Percentiles rank a stretch among this genome's conserved stretches.
phyloP scores from a whole-genome alignment of 2,329 filamentous ascomycete genomes.

The Calonectria montana region DNA sequence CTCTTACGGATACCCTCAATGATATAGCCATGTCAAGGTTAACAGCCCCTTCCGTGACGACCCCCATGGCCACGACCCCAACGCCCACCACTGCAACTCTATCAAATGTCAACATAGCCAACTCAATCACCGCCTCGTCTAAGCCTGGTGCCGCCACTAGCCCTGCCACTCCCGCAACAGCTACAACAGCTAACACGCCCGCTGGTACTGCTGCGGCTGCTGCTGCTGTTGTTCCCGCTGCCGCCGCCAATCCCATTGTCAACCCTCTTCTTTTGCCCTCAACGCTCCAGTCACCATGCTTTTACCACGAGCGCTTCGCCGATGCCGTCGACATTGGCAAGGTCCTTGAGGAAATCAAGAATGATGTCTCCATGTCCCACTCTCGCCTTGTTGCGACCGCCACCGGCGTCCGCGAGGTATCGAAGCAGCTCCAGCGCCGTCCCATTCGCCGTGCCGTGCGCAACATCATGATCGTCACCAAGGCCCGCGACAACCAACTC shows the following conservation, averaged over 20 bases:
- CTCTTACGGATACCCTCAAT: slow-evolving; percentile 71
- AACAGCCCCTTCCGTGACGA: slow-evolving; percentile 39
- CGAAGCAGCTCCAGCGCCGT: slow-evolving; percentile 90
- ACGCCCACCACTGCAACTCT: slow-evolving; percentile 37
- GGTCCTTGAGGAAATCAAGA: slow-evolving; percentile 93
- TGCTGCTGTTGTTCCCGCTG: slow-evolving; percentile 27
- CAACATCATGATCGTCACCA: slow-evolving; percentile 98
- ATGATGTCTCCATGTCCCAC: slow-evolving; percentile 90
- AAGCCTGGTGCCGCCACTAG: slow-evolving; percentile 1
- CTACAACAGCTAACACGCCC: not conserved
- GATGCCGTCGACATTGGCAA: slow-evolving; percentile 95
- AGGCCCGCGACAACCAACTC: slow-evolving; percentile 93
- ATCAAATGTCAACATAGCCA: slow-evolving; percentile 21
- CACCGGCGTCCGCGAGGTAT: slow-evolving; percentile 93
- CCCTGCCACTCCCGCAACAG: slow-evolving; percentile 6
- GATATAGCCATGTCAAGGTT: slow-evolving; percentile 60
- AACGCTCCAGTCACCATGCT: slow-evolving; percentile 88
- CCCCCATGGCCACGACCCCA: slow-evolving; percentile 21
- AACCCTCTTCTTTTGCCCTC: slow-evolving; percentile 45
- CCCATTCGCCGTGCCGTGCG: slow-evolving; percentile 92
- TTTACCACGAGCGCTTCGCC: slow-evolving; percentile 97
- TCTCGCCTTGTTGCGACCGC: slow-evolving; percentile 95
- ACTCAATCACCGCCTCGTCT: slow-evolving; percentile 15
- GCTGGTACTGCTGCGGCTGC: not conserved
- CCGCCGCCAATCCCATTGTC: slow-evolving; percentile 7